Percentiles rank a stretch among this genome's conserved stretches.
Evolutionary conservation across 1,284 basidiomycete species (phyloP).

Genomic region (Amylostereum areolatum): DNA sequence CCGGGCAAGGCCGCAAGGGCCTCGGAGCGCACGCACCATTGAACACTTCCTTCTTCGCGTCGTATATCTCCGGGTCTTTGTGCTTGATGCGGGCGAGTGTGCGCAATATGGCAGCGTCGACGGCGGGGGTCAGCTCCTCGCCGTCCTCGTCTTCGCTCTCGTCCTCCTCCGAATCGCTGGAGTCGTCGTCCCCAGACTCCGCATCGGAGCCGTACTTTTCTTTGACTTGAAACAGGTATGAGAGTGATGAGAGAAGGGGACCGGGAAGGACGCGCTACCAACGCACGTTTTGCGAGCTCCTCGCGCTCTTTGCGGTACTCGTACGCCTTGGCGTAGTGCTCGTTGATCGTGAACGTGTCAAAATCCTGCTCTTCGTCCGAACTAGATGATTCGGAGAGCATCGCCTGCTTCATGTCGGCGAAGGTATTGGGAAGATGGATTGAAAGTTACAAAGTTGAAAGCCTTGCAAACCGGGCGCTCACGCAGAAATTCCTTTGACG

Average conservation of each 20-base stretch:
- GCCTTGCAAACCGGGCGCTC: too few relatives aligned
- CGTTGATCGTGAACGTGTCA: conserved; percentile 67
- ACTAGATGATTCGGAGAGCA: conserved; percentile 7
- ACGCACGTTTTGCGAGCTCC: conserved; percentile 72
- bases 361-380: conserved; percentile 33
- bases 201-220: conserved; percentile 80
- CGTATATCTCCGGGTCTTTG: conserved; percentile 83
- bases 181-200: conserved; percentile 42
- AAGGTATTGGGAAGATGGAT: background rate
- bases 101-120: conserved; percentile 92
- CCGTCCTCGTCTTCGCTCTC: conserved; percentile 94
- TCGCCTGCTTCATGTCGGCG: conserved; percentile 8
- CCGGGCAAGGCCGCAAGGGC: background rate
- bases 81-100: conserved; percentile 84
- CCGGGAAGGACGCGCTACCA: background rate
- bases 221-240: conserved; percentile 49
- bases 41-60: conserved; percentile 66
- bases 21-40: conserved; percentile 47
- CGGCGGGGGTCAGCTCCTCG: conserved; percentile 88
- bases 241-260: background rate
- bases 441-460: too few relatives aligned
- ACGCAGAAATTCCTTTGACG: too few relatives aligned
- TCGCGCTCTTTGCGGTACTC: conserved; percentile 78
- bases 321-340: conserved; percentile 80
- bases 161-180: conserved; percentile 69